phyloP scores from a whole-genome alignment of 2,329 filamentous ascomycete species.

The Sclerotinia nivalis region DNA sequence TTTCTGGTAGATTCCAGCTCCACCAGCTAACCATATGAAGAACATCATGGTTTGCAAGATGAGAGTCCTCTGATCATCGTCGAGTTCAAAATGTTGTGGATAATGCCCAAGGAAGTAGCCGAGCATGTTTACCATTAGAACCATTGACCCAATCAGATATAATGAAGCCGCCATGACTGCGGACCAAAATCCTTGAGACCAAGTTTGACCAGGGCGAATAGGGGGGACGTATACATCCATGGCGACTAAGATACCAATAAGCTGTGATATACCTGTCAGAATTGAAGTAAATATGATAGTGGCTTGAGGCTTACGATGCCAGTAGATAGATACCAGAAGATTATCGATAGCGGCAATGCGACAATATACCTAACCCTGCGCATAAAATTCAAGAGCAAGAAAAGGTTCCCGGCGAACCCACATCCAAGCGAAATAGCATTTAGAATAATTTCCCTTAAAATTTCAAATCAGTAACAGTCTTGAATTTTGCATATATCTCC shows the following conservation, averaged over 20 bases:
- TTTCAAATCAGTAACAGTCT: conserved; percentile 3
- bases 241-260: conserved; percentile 58
- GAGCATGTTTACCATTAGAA: conserved; percentile 69
- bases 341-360: conserved; percentile 65
- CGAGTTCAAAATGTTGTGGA: conserved; percentile 64
- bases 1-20: conserved; percentile 59
- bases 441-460: conserved; percentile 55
- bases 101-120: conserved; percentile 70
- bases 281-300: neutral
- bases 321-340: conserved; percentile 65
- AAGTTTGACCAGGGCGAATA: conserved; percentile 51
- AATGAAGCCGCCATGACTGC: conserved; percentile 63
- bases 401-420: conserved; percentile 66
- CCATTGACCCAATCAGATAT: conserved; percentile 61
- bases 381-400: conserved; percentile 69
- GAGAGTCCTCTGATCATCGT: conserved; percentile 66
- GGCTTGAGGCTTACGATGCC: conserved; percentile 56
- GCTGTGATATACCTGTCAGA: conserved; percentile 40
- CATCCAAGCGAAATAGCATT: conserved; percentile 65
- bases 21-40: conserved; percentile 67
- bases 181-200: conserved; percentile 71
- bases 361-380: conserved; percentile 65
- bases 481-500: conserved; percentile 26
- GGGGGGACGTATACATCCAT: conserved; percentile 55
- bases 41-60: conserved; percentile 72